Evolutionary conservation across 805 yeast genomes (phyloP).

Genomic region (Zygoascus tannicola): DNA sequence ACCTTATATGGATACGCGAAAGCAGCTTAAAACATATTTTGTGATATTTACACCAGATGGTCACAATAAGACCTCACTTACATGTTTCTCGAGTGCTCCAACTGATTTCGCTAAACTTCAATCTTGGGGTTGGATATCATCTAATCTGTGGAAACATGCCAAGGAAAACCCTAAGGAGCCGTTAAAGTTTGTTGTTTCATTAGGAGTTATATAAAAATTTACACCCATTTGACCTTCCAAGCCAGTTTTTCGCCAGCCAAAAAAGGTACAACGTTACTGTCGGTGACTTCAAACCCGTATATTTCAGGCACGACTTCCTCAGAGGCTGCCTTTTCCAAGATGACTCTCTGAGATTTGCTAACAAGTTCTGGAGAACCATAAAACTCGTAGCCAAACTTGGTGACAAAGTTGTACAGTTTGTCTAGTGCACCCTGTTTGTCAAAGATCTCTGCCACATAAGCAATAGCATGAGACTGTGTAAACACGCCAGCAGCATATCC

Average conservation of each 20-base stretch:
- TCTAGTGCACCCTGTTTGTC: conserved; percentile 56
- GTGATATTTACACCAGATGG: conserved; percentile 48
- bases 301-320: conserved; percentile 49
- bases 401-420: conserved; percentile 63
- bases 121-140: conserved; percentile 57
- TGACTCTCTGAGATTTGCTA: conserved; percentile 33
- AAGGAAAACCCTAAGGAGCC: conserved; percentile 34
- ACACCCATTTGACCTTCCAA: conserved; percentile 69
- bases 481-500: conserved; percentile 98
- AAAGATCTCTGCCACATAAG: conserved; percentile 82
- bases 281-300: conserved; percentile 36
- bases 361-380: conserved; percentile 44
- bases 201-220: conserved; percentile 34
- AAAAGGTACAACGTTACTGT: conserved; percentile 68
- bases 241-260: conserved; percentile 64
- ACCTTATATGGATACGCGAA: conserved; percentile 39
- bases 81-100: conserved; percentile 49
- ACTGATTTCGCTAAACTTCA: conserved; percentile 44
- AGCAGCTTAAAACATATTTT: conserved; percentile 40
- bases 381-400: conserved; percentile 61
- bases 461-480: conserved; percentile 74
- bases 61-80: conserved; percentile 36
- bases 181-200: conserved; percentile 40
- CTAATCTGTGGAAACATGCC: conserved; percentile 44
- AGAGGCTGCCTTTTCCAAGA: conserved; percentile 37